A percentile compares a stretch with the other conserved stretches of the same genome.
These are phyloP conservation scores for Corynascus novoguineensis DNA, from an alignment of 495 filamentous ascomycete genomes.

Conservation along the genomic window DNA sequence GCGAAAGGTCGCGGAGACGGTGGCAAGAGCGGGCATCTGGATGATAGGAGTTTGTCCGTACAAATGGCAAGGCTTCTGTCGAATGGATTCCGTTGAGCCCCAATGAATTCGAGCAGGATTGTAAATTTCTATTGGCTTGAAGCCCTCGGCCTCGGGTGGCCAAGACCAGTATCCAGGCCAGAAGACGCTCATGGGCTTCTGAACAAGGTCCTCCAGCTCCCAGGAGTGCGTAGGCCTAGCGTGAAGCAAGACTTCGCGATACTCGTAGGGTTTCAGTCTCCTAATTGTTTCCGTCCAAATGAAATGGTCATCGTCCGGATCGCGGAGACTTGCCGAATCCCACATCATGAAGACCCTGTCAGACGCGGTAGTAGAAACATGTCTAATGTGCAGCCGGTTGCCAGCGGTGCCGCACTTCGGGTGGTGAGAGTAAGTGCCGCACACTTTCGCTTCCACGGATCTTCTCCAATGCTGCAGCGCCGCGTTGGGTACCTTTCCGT, in stretches of 20 bases:
- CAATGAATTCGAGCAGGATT: neutral
- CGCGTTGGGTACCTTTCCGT: neutral
- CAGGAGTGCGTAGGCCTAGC: slow-evolving; percentile 25
- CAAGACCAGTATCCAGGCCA: slow-evolving; percentile 11
- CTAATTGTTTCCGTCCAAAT: slow-evolving; percentile 56
- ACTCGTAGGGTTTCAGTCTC: slow-evolving; percentile 49
- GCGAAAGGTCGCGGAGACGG: neutral
- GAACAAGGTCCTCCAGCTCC: neutral
- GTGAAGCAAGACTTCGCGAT: slow-evolving; percentile 42
- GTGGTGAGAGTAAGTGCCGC: slow-evolving; percentile 51
- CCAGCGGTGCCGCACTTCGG: slow-evolving; percentile 64
- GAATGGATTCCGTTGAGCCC: slow-evolving; percentile 2
- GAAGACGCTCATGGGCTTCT: neutral
- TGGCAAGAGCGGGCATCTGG: slow-evolving; percentile 8
- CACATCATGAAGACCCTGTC: slow-evolving; percentile 57
- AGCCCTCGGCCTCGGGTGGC: neutral
- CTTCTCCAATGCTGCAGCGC: slow-evolving; percentile 9
- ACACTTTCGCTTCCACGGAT: slow-evolving; percentile 36
- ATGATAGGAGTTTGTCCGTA: neutral
- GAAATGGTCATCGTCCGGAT: slow-evolving; percentile 50
- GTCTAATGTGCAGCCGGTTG: slow-evolving; percentile 50
- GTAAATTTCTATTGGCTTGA: too few species aligned
- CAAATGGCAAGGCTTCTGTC: neutral
- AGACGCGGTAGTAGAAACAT: slow-evolving; percentile 7
- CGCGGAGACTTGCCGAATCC: slow-evolving; percentile 49